Base-by-base conservation (phyloP, 805 yeast genomes). In the Pachysolen tannophilus region DNA sequence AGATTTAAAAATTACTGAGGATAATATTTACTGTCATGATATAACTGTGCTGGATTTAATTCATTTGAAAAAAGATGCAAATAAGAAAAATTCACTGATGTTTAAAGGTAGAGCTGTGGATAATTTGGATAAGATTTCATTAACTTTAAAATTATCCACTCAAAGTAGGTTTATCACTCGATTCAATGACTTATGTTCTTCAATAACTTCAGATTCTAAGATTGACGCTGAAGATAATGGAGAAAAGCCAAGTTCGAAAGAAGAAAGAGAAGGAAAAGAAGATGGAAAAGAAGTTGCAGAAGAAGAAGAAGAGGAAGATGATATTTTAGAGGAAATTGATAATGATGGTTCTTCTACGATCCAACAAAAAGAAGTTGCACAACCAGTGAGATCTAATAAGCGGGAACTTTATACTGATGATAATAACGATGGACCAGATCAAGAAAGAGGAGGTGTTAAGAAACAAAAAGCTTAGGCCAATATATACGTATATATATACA, bases 221-320 rank as follows among this genome's bases (percentile, higher is more conserved):
- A 48, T 58, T 19, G 61, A 55, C 19, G 60, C 47, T n/a, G 55
- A 45, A 15, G 63, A 61, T 4, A 8, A 8, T 21, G 24, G 24
- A 10, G 30, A 19, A 20, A 24, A 30, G 11, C 9, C 18, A 18
- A 25, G 26, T 16, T 15, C 16, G 16, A 11, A 21, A 23, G 14
- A 30, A 17, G 17, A 19, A 5, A 19, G 18, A 10, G 20, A 24
- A 31, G 15, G 17, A 13, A 17, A 13, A 14, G 21, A 19, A 13
- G 35, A 28, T 25, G 43, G 30, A 15, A n/a, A 18, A 5, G 33
- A 38, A 7, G 38, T 27, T 4, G 38, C 26, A 7, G 30, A 29
- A 14, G 30, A 13, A 47, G 13, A 35, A 34, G 50, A 55, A 39
- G 42, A 60, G 43, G 50, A 45, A 20, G 49, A 42, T 10, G 45